phyloP scores from a whole-genome alignment of 2,329 filamentous ascomycete genomes.

The Colletotrichum musicola region DNA sequence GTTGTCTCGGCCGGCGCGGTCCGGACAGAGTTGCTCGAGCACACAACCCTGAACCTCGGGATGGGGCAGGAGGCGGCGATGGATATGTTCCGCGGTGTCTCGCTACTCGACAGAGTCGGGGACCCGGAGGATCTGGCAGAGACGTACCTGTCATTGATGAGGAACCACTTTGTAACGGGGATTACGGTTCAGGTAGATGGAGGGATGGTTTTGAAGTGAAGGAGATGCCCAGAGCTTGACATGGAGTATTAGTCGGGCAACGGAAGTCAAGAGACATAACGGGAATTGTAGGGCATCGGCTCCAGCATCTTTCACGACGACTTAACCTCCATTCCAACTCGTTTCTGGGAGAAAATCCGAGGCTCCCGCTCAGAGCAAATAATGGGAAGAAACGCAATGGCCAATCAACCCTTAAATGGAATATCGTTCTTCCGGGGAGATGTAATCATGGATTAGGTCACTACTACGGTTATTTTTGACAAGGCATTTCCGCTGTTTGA shows the following conservation, averaged over 20 bases:
- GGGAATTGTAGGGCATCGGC: no score
- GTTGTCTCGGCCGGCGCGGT: slow-evolving; percentile 68
- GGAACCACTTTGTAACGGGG: slow-evolving; percentile 53
- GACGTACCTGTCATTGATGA: slow-evolving; percentile 58
- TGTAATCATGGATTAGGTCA: no score
- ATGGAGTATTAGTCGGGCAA: no score
- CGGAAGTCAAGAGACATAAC: background rate
- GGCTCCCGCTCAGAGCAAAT: no score
- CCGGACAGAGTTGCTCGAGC: slow-evolving; percentile 56
- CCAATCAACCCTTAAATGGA: no score
- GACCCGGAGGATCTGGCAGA: slow-evolving; percentile 56
- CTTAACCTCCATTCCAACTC: no score
- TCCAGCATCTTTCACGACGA: no score
- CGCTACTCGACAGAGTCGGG: slow-evolving; percentile 2
- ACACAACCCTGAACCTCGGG: slow-evolving; percentile 8
- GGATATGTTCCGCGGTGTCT: background rate
- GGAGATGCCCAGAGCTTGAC: background rate
- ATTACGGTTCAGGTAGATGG: slow-evolving; percentile 39
- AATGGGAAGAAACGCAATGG: no score
- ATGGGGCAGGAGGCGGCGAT: slow-evolving; percentile 1
- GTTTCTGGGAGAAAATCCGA: no score
- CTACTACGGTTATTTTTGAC: no score
- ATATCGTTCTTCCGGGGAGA: no score
- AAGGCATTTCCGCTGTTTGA: no score
- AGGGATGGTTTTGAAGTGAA: slow-evolving; percentile 4